Base-by-base conservation (phyloP, 2,329 filamentous ascomycete species). In the Grosmannia huntii region DNA sequence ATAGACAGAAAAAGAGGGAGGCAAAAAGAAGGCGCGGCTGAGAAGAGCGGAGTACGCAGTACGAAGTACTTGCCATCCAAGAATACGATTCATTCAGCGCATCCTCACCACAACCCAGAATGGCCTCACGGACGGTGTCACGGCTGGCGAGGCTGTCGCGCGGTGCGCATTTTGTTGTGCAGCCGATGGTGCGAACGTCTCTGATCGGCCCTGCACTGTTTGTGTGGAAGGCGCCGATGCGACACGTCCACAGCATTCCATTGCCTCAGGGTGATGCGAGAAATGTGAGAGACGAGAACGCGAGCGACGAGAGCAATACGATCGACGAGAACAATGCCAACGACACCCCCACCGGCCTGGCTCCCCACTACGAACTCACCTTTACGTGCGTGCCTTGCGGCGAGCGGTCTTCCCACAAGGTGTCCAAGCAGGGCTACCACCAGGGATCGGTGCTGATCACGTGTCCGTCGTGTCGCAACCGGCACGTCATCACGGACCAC, bases 361-460 rank as follows among this genome's bases (percentile, higher is more conserved):
- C 63, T 65, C 89, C 89, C 1, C 83, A 88, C 59, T 99, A 97
- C 73, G 80, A 90, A 65, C 79, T 99, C 63, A 88, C 85, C 55
- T 96, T 99, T 70, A 99, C 94, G 64, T 99, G 94, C 79, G 85
- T 87, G 60, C 89, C 89, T 36, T 99, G 94, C 73, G 76, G 79
- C 52, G 75, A 81, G 41, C 86, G 91, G 59, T 95, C 89, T n/a
- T 80, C 84, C 14, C 95, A 99, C 73, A 81, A 81, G 55, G 78
- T 99, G 65, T 90, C 89, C 33, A 96, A 97, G 72, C 94, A 97
- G 68, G 94, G 90, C 36, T 99, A 99, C 69, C 91, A 97, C 72
- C 79, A 85, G 62, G 94, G 94, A 41, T 92, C 90, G 1, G 86
- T 94, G 5, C 76, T 99, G 59, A 91, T 97, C 63, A 86, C 86